phyloP scores from a whole-genome alignment of 768 basidiomycete genomes.

The Termitomyces sp. region DNA sequence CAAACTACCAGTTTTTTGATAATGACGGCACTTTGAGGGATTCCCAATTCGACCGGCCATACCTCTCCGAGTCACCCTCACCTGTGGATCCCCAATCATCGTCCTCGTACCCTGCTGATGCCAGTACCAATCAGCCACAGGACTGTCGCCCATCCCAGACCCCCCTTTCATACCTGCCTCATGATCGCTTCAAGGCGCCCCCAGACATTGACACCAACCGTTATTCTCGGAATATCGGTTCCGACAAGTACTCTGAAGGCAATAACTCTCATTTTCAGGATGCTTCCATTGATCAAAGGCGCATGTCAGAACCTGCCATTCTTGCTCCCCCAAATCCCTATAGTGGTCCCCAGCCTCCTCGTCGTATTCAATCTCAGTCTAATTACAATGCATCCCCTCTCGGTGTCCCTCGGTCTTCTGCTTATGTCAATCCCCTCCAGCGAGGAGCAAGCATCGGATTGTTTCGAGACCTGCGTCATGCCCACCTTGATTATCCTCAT shows the following conservation, averaged over 20 bases:
- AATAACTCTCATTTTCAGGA: conserved; percentile 29
- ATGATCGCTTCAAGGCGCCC: conserved; percentile 31
- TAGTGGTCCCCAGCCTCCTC: conserved; percentile 24
- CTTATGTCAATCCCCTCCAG: conserved; percentile 39
- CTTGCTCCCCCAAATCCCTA: conserved; percentile 35
- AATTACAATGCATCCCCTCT: conserved; percentile 27
- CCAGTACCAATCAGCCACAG: conserved; percentile 38
- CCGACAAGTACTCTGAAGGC: conserved; percentile 29
- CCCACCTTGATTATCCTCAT: conserved; percentile 30
- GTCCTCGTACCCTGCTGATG: conserved; percentile 29
- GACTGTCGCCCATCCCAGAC: conserved; percentile 36
- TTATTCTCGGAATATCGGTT: conserved; percentile 28
- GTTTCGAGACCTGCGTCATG: conserved; percentile 35
- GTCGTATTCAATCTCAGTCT: conserved; percentile 38
- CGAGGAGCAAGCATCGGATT: conserved; percentile 42
- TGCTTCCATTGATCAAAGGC: conserved; percentile 49
- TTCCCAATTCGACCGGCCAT: conserved; percentile 19
- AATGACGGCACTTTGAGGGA: conserved; percentile 19
- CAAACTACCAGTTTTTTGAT: conserved; percentile 23
- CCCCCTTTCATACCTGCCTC: conserved; percentile 33
- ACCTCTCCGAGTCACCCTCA: conserved; percentile 39
- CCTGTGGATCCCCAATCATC: conserved; percentile 34
- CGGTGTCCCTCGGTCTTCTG: conserved; percentile 25
- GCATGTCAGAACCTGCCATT: conserved; percentile 64
- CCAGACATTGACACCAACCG: conserved; percentile 31